These are phyloP conservation scores for Tephrocybe sp. DNA, from an alignment of 768 basidiomycete genomes.

Conservation along the genomic window DNA sequence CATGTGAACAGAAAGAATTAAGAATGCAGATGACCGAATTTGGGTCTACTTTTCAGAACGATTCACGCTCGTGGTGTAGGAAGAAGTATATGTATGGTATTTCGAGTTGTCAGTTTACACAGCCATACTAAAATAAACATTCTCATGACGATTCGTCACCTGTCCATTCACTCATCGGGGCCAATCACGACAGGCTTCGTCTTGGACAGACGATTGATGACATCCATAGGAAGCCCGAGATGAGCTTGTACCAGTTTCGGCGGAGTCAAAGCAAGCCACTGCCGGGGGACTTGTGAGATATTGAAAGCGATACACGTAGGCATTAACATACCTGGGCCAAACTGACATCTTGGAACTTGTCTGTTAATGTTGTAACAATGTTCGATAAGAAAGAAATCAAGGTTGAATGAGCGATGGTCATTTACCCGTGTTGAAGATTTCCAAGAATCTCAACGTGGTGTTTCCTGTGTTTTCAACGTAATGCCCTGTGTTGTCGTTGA, in stretches of 20 bases:
- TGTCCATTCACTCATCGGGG: no score
- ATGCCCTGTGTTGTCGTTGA: conserved; percentile 33
- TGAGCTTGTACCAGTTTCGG: conserved; percentile 17
- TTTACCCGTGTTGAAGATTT: conserved; percentile 44
- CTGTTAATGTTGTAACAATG: no score
- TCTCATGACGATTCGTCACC: conserved; percentile 17
- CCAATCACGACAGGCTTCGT: conserved; percentile 35
- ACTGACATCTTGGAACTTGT: conserved; percentile 36
- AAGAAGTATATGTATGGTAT: no score
- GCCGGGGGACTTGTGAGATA: neutral
- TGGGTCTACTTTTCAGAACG: no score
- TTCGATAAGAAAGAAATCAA: neutral
- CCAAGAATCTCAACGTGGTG: conserved; percentile 44
- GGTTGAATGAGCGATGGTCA: neutral
- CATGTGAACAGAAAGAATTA: no score
- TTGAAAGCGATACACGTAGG: neutral
- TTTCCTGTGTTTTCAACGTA: conserved; percentile 56
- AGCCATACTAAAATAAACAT: neutral
- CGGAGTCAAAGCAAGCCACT: conserved; percentile 25
- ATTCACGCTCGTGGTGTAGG: no score
- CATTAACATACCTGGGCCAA: conserved; percentile 39
- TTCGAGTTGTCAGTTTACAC: no score
- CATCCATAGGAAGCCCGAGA: conserved; percentile 11
- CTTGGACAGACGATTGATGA: conserved; percentile 34
- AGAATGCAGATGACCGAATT: no score